Base-by-base conservation (phyloP, 257 asterid species). In the Catharanthus roseus region DNA sequence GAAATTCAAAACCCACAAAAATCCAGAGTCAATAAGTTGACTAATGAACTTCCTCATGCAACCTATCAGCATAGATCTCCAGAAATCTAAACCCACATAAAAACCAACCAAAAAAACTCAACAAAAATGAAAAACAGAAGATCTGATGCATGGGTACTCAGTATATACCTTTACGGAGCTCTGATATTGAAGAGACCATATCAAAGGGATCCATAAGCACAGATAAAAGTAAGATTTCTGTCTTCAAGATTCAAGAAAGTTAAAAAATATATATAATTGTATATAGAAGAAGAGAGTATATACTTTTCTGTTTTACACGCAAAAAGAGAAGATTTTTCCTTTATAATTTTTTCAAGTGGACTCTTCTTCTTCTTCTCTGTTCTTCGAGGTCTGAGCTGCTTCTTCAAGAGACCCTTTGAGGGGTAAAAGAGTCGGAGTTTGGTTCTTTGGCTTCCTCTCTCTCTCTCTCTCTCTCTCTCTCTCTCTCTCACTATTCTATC, bases 81-180 rank as follows among this genome's bases (percentile, higher is more conserved):
- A 57, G 39, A 72, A 77, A 67, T 65, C 63, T 2, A 51, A 50
- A 62, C 21, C 4, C 1, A 15, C 31, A 62, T 11, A 57, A 69
- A 34, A 33, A 39, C 63, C 21, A 69, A 61, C 9, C 42, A n/a
- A 7, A 58, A 67, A 44, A 55, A 67, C 42, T 33, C 54, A 16
- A 65, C 33, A 28, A 55, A 45, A 31, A 42, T 8, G 9, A 62
- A 18, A 68, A 80, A 72, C 72, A 69, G 69, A 72, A 74, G 80
- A 80, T 81, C 81, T 75, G 81, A 70, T 42, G 38, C 45, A 58
- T 69, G 68, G 71, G 39, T 49, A 72, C 47, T 24, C 23, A 47
- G 80, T 53, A 70, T 68, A 72, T 62, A 91, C 96, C 96, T 87
- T 85, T 78, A 31, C 86, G 88, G 45, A 86, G 92, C 80, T 83